A percentile compares a stretch with the other conserved stretches of the same genome.
phyloP scores from a whole-genome alignment of 176 grass and related monocot species.

The Hyparrhenia diplandra region DNA sequence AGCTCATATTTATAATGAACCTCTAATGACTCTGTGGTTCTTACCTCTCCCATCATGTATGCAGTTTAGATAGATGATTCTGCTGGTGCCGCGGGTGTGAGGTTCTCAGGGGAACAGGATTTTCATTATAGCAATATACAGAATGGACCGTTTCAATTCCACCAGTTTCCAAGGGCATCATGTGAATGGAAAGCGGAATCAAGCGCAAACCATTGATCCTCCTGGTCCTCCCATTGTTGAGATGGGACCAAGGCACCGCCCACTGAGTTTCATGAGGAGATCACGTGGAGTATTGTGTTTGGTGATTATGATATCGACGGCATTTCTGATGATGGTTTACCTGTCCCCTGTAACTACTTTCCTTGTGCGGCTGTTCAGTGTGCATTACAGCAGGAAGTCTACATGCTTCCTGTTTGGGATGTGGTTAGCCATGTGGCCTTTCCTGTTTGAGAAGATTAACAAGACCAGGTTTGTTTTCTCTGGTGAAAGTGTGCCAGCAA shows the following conservation, averaged over 20 bases:
- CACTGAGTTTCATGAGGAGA: slow-evolving; percentile 46
- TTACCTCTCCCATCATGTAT: background rate
- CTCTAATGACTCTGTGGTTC: background rate
- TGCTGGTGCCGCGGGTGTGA: background rate
- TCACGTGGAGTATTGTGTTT: slow-evolving; percentile 63
- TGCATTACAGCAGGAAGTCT: slow-evolving; percentile 74
- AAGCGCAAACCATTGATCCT: slow-evolving; percentile 5
- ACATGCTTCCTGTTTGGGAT: slow-evolving; percentile 76
- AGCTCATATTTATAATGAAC: background rate
- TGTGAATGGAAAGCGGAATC: slow-evolving; percentile 53
- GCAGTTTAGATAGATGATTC: background rate
- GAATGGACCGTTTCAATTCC: slow-evolving; percentile 50
- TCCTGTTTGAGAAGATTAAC: slow-evolving; percentile 95
- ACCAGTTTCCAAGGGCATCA: background rate
- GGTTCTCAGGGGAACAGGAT: background rate
- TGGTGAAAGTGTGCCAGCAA: slow-evolving; percentile 55
- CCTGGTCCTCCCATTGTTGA: slow-evolving; percentile 30
- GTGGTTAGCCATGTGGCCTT: slow-evolving; percentile 91
- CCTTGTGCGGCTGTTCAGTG: slow-evolving; percentile 65
- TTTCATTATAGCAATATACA: background rate
- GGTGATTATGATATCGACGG: slow-evolving; percentile 62
- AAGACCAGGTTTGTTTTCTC: slow-evolving; percentile 82
- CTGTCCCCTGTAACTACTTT: slow-evolving; percentile 55
- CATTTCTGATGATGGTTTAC: slow-evolving; percentile 81
- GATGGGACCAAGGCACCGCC: slow-evolving; percentile 39